Conservation (phyloP, 2,329 filamentous ascomycete genomes). For the Acrodontium crateriforme region DNA sequence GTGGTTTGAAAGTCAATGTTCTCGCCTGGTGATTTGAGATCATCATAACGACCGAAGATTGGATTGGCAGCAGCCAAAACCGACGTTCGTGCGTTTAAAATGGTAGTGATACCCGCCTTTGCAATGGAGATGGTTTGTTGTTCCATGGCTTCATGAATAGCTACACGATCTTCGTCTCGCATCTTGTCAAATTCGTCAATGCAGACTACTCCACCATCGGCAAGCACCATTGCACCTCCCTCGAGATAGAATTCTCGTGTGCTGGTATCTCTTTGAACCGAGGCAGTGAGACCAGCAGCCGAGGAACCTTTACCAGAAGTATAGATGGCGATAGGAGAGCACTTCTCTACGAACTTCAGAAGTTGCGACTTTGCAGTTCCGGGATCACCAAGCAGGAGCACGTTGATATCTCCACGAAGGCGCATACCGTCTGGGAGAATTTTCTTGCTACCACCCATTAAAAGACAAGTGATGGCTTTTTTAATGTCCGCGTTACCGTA, state of each 20-base stretch:
- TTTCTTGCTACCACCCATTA: conserved; percentile 94
- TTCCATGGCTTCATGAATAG: conserved; percentile 99
- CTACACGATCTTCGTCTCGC: conserved; percentile 93
- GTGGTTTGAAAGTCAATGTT: conserved; percentile 99
- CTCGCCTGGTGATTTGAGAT: conserved; percentile 92
- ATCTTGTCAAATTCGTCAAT: conserved; percentile 99
- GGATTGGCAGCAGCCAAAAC: conserved; percentile 93
- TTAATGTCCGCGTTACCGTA: conserved; percentile 96
- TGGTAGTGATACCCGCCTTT: conserved; percentile 96
- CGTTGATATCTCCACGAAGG: conserved; percentile 93
- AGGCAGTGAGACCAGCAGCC: conserved; percentile 91
- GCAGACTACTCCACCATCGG: conserved; percentile 91
- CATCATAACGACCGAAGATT: conserved; percentile 94
- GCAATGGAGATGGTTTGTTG: conserved; percentile 99
- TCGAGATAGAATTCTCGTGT: conserved; percentile 96
- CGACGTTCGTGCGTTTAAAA: conserved; percentile 88
- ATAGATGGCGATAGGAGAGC: conserved; percentile 92
- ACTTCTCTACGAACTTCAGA: conserved; percentile 94
- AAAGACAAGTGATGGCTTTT: conserved; percentile 84
- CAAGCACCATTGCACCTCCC: conserved; percentile 95
- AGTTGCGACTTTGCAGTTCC: conserved; percentile 97
- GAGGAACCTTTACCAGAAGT: conserved; percentile 97
- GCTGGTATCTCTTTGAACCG: conserved; percentile 81
- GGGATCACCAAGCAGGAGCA: conserved; percentile 87
- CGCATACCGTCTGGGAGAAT: conserved; percentile 96